These are phyloP conservation scores for Diaporthe sp. DNA, from an alignment of 2,329 filamentous ascomycete species.

Conservation along the genomic window DNA sequence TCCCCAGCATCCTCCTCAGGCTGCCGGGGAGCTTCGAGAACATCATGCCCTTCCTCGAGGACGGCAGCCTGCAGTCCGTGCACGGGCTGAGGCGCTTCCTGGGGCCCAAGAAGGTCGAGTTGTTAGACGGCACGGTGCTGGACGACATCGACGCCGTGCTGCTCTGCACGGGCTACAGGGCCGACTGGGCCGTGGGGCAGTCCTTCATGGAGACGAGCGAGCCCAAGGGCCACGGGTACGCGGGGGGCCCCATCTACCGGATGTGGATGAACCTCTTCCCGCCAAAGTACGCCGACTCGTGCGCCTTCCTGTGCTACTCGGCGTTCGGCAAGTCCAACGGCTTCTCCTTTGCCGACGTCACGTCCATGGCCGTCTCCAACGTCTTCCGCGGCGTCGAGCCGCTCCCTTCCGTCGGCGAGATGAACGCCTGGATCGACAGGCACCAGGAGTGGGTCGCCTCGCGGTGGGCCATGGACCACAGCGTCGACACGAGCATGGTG, in stretches of 20 bases:
- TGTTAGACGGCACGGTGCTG: constrained; percentile 36
- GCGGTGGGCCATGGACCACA: constrained; percentile 46
- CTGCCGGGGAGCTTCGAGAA: constrained; percentile 44
- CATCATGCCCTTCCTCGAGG: constrained; percentile 51
- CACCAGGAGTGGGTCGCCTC: constrained; percentile 52
- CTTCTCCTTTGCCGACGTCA: constrained; percentile 57
- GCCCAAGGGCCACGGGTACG: constrained; percentile 31
- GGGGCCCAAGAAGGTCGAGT: constrained; percentile 38
- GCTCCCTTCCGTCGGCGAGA: constrained; percentile 53
- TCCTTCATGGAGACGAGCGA: constrained; percentile 36
- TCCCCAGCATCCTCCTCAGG: constrained; percentile 38
- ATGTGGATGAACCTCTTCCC: constrained; percentile 42
- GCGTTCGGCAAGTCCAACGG: constrained; percentile 51
- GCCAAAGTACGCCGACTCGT: constrained; percentile 48
- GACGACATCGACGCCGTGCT: constrained; percentile 38
- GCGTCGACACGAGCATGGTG: constrained; percentile 36
- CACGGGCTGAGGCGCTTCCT: constrained; percentile 36
- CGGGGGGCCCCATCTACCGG: constrained; percentile 32
- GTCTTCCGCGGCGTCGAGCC: constrained; percentile 55
- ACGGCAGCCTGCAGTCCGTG: constrained; percentile 34
- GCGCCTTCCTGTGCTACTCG: constrained; percentile 58
- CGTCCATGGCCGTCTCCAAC: constrained; percentile 59
- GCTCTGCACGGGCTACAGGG: constrained; percentile 39
- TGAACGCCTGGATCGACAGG: constrained; percentile 52
- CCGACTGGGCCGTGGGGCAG: constrained; percentile 36